Conservation (phyloP, 2,329 filamentous ascomycete genomes). For the Aspergillus niger region DNA sequence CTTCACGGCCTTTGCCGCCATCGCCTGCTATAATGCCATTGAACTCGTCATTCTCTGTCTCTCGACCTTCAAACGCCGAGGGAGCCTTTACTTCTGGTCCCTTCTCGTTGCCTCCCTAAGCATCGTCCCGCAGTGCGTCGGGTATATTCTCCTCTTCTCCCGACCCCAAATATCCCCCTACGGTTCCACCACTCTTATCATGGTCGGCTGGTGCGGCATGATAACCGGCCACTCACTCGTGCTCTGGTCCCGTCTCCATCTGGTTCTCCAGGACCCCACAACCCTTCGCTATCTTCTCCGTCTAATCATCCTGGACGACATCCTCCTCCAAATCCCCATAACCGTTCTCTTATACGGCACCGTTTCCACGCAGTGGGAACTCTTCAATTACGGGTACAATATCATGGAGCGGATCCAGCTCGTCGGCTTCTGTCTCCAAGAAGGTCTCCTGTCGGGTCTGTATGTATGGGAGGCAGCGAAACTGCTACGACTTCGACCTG, state of each 20-base stretch:
- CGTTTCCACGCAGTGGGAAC: constrained; percentile 20
- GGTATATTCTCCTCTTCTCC: constrained; percentile 46
- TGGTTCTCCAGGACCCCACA: constrained; percentile 38
- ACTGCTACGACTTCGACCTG: constrained; percentile 39
- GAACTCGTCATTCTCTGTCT: constrained; percentile 48
- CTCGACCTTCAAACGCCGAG: constrained; percentile 43
- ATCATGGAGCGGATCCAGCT: constrained; percentile 54
- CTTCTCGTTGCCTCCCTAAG: constrained; percentile 40
- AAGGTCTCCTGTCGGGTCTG: constrained; percentile 51
- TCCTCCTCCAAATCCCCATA: constrained; percentile 43
- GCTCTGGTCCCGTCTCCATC: constrained; percentile 48
- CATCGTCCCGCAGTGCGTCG: constrained; percentile 41
- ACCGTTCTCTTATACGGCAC: constrained; percentile 41
- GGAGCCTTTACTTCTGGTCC: constrained; percentile 50
- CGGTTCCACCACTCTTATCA: constrained; percentile 37
- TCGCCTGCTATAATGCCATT: constrained; percentile 48
- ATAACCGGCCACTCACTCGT: constrained; percentile 49
- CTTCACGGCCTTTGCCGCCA: constrained; percentile 44
- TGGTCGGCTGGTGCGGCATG: constrained; percentile 44
- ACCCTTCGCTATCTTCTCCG: constrained; percentile 36
- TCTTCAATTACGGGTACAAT: constrained; percentile 30
- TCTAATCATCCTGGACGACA: constrained; percentile 45
- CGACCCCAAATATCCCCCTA: constrained; percentile 27
- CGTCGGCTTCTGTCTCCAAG: constrained; percentile 55
- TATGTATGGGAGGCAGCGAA: constrained; percentile 54